These are phyloP conservation scores for Aspergillus ustus DNA, from an alignment of 2,329 filamentous ascomycete species.

Conservation along the genomic window DNA sequence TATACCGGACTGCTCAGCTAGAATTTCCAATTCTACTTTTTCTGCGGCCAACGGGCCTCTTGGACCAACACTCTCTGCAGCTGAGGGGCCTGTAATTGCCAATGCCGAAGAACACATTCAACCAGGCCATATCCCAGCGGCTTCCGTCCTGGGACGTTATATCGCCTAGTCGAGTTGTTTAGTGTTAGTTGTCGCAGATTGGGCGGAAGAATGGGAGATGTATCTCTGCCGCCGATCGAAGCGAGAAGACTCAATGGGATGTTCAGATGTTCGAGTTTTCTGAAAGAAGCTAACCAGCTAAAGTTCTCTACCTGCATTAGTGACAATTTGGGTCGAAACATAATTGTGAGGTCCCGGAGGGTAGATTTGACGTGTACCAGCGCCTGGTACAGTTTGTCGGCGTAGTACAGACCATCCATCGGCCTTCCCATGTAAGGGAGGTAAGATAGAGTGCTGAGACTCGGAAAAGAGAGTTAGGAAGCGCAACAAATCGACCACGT, in stretches of 20 bases:
- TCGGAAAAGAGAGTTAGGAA: too few species aligned
- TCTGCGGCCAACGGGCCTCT: not conserved
- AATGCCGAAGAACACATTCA: not conserved
- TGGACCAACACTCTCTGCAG: not conserved
- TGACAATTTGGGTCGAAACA: too few species aligned
- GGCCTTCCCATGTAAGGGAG: too few species aligned
- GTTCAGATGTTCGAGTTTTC: not conserved
- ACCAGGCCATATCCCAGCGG: not conserved
- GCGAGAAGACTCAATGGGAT: not conserved
- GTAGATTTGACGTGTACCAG: not conserved
- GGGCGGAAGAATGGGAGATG: not conserved
- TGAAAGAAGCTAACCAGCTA: not conserved
- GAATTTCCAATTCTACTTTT: not conserved
- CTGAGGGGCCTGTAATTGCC: too few species aligned
- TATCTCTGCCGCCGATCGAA: not conserved
- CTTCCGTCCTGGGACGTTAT: not conserved
- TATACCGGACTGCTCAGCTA: too few species aligned
- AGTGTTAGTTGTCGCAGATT: not conserved
- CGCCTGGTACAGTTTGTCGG: not conserved
- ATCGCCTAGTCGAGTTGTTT: not conserved
- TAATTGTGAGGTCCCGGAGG: not conserved
- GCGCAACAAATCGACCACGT: too few species aligned
- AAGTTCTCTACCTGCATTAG: too few species aligned
- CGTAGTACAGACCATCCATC: too few species aligned
- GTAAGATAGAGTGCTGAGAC: too few species aligned